Conservation (phyloP, 108 stramenopile genomes). For the Parmales sp. region DNA sequence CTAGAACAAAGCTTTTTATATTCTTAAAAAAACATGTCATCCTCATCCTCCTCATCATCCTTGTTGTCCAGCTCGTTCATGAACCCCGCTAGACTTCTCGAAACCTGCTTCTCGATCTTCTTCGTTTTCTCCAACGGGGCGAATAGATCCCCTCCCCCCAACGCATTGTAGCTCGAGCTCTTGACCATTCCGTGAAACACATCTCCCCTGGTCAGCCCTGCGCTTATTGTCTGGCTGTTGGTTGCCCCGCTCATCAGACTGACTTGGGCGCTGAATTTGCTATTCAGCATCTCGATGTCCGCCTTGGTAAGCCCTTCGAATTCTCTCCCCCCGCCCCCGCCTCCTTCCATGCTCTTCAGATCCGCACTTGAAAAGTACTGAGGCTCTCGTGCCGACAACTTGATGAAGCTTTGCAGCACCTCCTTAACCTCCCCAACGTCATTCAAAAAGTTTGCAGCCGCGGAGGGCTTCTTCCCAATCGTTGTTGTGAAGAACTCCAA, state of each 20-base stretch:
- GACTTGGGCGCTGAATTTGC: not conserved
- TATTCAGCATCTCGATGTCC: slow-evolving; percentile 14
- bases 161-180: slow-evolving; percentile 13
- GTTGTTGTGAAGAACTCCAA: slow-evolving; percentile 75
- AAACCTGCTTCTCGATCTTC: slow-evolving; percentile 11
- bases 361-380: slow-evolving; percentile 57
- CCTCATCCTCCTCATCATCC: slow-evolving; percentile 56
- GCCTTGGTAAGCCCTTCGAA: too few species aligned
- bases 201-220: slow-evolving; percentile 20
- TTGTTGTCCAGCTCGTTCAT: slow-evolving; percentile 41
- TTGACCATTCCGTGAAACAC: slow-evolving; percentile 37
- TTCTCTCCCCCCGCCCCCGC: slow-evolving; percentile 9
- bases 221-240: slow-evolving; percentile 9
- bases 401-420: slow-evolving; percentile 65
- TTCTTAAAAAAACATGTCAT: slow-evolving; percentile 48
- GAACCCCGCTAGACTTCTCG: too few species aligned
- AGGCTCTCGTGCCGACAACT: slow-evolving; percentile 56
- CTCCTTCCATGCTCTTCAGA: slow-evolving; percentile 14
- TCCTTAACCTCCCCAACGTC: slow-evolving; percentile 84
- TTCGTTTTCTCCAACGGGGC: not conserved
- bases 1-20: not conserved
- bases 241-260: slow-evolving; percentile 7
- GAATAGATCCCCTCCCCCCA: not conserved
- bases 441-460: slow-evolving; percentile 85
- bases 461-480: slow-evolving; percentile 93